These are phyloP conservation scores for Ascochyta clinopodiicola DNA, from an alignment of 2,329 filamentous ascomycete species.

Conservation along the genomic window DNA sequence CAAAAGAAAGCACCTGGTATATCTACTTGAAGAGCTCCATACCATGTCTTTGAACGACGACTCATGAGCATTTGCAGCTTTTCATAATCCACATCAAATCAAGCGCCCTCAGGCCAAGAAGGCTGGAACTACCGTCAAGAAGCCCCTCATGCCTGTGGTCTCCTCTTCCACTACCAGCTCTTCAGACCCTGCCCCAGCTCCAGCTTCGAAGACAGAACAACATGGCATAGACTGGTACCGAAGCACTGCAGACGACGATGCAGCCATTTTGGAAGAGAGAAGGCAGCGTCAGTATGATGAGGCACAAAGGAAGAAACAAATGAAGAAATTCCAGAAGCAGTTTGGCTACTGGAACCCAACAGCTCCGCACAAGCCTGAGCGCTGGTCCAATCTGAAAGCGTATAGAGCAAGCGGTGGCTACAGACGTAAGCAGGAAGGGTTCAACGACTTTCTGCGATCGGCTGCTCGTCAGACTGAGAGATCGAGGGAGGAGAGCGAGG, in stretches of 20 bases:
- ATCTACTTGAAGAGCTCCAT: constrained; percentile 35
- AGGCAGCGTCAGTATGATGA: constrained; percentile 76
- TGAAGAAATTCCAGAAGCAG: constrained; percentile 77
- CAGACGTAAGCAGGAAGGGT: constrained; percentile 30
- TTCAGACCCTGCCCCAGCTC: constrained; percentile 23
- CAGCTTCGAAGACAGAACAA: constrained; percentile 22
- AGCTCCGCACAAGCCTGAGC: constrained; percentile 32
- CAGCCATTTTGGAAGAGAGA: constrained; percentile 67
- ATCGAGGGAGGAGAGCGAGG: constrained; percentile 22
- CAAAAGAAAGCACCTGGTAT: constrained; percentile 45
- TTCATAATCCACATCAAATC: constrained; percentile 43
- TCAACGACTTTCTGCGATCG: constrained; percentile 32
- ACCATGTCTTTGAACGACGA: constrained; percentile 28
- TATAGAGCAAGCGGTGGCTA: constrained; percentile 38
- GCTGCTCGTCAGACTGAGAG: constrained; percentile 21
- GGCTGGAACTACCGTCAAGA: constrained; percentile 28
- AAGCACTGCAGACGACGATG: constrained; percentile 82
- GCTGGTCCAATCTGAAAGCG: constrained; percentile 35
- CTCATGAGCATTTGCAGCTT: constrained; percentile 41
- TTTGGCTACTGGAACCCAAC: constrained; percentile 61
- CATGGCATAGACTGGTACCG: constrained; percentile 62
- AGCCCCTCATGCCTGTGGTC: constrained; percentile 29
- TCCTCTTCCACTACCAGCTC: constrained; percentile 19
- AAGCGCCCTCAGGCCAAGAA: constrained; percentile 44
- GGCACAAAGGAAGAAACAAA: constrained; percentile 64